Base-by-base conservation (phyloP, 2,329 filamentous ascomycete species). In the Alternaria gansuensis region DNA sequence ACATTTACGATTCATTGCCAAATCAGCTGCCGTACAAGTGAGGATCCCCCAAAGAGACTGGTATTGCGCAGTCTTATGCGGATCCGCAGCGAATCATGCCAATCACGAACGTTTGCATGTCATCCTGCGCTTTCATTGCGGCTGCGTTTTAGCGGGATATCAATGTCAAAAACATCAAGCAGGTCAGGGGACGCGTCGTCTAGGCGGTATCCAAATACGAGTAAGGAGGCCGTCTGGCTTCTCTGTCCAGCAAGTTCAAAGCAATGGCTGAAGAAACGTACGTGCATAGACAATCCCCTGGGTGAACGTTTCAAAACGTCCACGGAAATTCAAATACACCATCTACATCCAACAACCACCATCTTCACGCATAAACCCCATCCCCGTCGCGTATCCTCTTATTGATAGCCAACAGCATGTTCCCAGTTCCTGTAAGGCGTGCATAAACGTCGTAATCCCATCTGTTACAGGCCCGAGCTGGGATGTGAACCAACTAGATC, bases 11-110 rank as follows among this genome's bases (percentile, higher is more conserved):
- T 33, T 80, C 81, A 63, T 66, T 88, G 28, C 78, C 79, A 1
- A 80, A 78, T 7, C 88, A 89, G 61, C 71, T 88, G 10, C 74
- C 72, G 6, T 88, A 86, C 66, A 72, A 76, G 0, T 66, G 79
- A 31, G 85, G 84, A 1, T 81, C 75, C 2, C 75, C 80, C 0
- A 82, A 80, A 23, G 74, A 87, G 5, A 67, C 77, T 3, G 74
- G 69, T 2, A 77, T 77, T 40, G 65, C 69, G 11, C 46, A 63
- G 36, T 67, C 73, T 3, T 77, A 76, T 50, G 60, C 62, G 7
- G 62, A 67, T 23, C 68, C 72, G 11, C 74, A 76, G 50, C 59
- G 62, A 14, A 64, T 67, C 5, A 75, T 76, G 71, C 52, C 70
- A 9, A 74, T 73, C 46, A 69, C 73, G 10, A 65, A 60, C 24